Evolutionary conservation across 352 stramenopile genomes (phyloP).

Genomic region (Globisporangium canariense): DNA sequence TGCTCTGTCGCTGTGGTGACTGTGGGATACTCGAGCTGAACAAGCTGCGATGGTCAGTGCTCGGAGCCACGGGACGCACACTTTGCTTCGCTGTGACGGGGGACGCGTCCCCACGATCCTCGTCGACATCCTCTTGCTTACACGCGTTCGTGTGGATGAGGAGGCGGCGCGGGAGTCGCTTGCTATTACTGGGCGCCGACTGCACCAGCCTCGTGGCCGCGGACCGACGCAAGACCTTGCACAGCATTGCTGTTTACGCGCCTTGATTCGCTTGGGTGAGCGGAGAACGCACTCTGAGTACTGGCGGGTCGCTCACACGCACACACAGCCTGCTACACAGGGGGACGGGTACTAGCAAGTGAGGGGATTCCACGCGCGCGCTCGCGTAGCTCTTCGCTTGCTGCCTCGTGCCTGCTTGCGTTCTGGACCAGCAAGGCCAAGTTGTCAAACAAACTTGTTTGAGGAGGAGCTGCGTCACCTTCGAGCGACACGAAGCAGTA

Average conservation of each 20-base stretch:
- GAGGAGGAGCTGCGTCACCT: conserved; percentile 1
- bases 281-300: conserved; percentile 2
- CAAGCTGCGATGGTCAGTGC: conserved; percentile 10
- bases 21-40: conserved; percentile 4
- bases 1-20: neutral
- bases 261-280: neutral
- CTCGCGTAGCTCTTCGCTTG: conserved; percentile 1
- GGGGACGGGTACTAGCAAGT: too few species aligned
- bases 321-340: neutral
- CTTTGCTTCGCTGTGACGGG: neutral
- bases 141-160: conserved; percentile 19
- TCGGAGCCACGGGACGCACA: neutral
- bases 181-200: neutral
- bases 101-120: conserved; percentile 6
- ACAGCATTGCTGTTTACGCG: conserved; percentile 14
- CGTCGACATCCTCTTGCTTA: conserved; percentile 13
- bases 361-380: neutral
- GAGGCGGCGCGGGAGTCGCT: neutral
- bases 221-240: conserved; percentile 17
- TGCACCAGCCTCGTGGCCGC: conserved; percentile 7
- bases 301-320: neutral
- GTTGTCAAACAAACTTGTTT: conserved; percentile 17
- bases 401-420: conserved; percentile 1
- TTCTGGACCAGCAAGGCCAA: conserved; percentile 12
- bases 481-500: neutral